Evolutionary conservation across 2,329 filamentous ascomycete species (phyloP).

Genomic region (Cryphonectria nitschkei): DNA sequence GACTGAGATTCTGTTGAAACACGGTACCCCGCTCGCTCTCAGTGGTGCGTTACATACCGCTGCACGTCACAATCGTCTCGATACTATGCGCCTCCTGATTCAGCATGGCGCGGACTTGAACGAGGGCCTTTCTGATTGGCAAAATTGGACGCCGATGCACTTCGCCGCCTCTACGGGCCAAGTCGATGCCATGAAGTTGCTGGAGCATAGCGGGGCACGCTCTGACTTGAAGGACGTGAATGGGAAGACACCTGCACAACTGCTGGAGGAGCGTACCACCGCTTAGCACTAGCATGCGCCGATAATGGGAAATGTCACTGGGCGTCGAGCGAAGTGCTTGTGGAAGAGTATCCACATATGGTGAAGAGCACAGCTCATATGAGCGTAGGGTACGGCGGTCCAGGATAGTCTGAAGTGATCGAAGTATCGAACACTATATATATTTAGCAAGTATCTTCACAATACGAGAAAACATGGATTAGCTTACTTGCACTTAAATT

Average conservation of each 20-base stretch:
- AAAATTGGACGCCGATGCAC: constrained; percentile 20
- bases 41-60: constrained; percentile 8
- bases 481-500: too few species aligned
- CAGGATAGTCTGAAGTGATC: neutral
- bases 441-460: neutral
- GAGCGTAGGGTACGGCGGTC: constrained; percentile 1
- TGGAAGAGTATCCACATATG: neutral
- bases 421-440: neutral
- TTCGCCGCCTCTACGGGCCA: constrained; percentile 15
- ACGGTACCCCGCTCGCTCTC: constrained; percentile 6
- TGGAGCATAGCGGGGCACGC: constrained; percentile 19
- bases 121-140: constrained; percentile 3
- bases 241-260: constrained; percentile 19
- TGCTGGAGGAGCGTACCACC: constrained; percentile 14
- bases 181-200: constrained; percentile 20
- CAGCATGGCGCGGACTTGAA: constrained; percentile 12
- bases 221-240: constrained; percentile 20
- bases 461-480: too few species aligned
- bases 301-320: constrained; percentile 2
- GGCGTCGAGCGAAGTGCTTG: constrained; percentile 4
- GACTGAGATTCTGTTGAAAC: constrained; percentile 12
- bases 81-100: constrained; percentile 19
- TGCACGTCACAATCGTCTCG: neutral
- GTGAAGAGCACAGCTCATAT: constrained; percentile 10
- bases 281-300: constrained; percentile 4